A percentile compares a stretch with the other conserved stretches of the same genome.
Conservation (phyloP, 2,329 filamentous ascomycete species). For the Colletotrichum sp. region DNA sequence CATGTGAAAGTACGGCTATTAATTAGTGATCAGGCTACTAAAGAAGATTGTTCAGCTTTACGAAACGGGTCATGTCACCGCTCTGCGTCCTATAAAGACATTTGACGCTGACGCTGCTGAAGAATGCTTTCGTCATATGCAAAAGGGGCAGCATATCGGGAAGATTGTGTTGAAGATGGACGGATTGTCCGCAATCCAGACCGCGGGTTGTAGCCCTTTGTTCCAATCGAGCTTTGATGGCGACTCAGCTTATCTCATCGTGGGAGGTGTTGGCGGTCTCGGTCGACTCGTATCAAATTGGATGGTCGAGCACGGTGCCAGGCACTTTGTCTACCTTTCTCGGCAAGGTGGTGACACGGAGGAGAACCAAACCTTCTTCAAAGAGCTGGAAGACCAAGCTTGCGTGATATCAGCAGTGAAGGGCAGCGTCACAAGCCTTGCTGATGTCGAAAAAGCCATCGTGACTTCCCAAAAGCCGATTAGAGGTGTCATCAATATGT, state of each 20-base stretch:
- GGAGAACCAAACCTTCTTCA: neutral
- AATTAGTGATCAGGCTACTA: neutral
- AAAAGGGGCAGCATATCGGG: constrained; percentile 43
- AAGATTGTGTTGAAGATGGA: constrained; percentile 38
- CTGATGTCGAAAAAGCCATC: constrained; percentile 30
- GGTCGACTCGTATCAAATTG: constrained; percentile 25
- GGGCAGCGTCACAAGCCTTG: neutral
- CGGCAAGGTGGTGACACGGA: neutral
- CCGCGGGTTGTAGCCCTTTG: neutral
- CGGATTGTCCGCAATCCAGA: neutral
- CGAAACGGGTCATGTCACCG: constrained; percentile 7
- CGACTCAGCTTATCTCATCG: constrained; percentile 23
- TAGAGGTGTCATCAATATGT: constrained; percentile 43
- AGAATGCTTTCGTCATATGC: constrained; percentile 45
- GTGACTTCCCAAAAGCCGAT: constrained; percentile 27
- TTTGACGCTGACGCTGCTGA: constrained; percentile 28
- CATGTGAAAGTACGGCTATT: neutral
- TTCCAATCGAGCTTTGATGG: neutral
- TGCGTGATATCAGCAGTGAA: neutral
- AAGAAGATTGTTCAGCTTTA: neutral
- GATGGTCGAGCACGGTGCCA: constrained; percentile 28
- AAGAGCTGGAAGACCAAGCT: neutral
- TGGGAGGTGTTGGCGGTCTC: constrained; percentile 29
- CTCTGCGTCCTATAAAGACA: constrained; percentile 23
- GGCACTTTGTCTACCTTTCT: constrained; percentile 13